These are phyloP conservation scores for Pestalotiopsis sp. DNA, from an alignment of 2,329 filamentous ascomycete genomes.

Conservation along the genomic window DNA sequence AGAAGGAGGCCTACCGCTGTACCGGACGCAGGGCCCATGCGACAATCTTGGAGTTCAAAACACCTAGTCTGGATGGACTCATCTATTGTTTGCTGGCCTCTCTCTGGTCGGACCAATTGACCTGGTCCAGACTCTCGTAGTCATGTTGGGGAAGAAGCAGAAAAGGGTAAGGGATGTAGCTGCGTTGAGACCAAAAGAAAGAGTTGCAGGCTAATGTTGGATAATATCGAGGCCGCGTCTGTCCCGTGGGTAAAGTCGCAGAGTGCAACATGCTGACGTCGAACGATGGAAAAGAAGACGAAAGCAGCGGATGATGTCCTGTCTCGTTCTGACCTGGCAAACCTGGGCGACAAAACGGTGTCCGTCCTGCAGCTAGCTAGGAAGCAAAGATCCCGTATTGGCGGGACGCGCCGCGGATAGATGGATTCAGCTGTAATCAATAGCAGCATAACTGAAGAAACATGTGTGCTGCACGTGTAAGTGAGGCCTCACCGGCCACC, in stretches of 20 bases:
- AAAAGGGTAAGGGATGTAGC: background rate
- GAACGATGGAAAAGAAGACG: background rate
- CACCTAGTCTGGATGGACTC: background rate
- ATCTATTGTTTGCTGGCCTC: background rate
- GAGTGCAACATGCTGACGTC: constrained; percentile 6
- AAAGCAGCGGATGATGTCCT: background rate
- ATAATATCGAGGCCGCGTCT: constrained; percentile 6
- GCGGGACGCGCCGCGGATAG: background rate
- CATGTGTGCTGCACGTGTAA: background rate
- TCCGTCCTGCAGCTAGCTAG: background rate
- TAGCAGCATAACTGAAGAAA: background rate
- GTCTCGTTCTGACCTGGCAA: background rate
- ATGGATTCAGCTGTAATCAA: background rate
- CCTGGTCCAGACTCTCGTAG: background rate
- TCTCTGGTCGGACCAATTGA: background rate
- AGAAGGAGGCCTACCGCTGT: background rate
- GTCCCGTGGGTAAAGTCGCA: constrained; percentile 10
- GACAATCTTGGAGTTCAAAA: constrained; percentile 1
- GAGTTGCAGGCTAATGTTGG: constrained; percentile 9
- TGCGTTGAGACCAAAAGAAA: background rate
- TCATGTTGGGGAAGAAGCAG: background rate
- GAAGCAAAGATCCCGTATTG: background rate
- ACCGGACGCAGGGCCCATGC: background rate
- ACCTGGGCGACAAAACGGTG: background rate
- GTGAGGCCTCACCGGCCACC: background rate